These are phyloP conservation scores for Cnidoscolus chayamansa DNA, from an alignment of 441 rosid species.

Conservation along the genomic window DNA sequence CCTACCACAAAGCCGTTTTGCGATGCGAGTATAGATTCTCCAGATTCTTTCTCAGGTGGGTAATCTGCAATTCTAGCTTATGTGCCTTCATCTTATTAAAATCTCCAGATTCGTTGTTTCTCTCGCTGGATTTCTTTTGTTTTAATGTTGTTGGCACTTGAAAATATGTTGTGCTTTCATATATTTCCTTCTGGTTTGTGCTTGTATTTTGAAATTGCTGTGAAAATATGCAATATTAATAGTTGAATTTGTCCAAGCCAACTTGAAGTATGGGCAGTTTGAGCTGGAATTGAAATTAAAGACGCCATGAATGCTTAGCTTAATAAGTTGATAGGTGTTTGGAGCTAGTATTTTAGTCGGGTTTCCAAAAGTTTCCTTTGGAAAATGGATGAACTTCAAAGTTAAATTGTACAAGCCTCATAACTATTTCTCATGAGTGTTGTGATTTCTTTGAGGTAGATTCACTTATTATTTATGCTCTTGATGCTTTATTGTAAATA, in stretches of 20 bases:
- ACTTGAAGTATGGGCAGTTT: neutral
- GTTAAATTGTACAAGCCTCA: neutral
- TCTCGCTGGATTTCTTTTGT: neutral
- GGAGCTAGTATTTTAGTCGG: neutral
- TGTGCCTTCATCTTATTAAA: neutral
- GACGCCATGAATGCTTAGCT: neutral
- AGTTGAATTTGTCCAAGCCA: neutral
- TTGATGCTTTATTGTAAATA: neutral
- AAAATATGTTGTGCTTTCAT: neutral
- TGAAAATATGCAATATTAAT: neutral
- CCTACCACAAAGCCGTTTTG: slow-evolving; percentile 57
- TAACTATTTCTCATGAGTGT: neutral
- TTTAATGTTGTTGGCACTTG: neutral
- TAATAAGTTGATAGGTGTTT: too few relatives aligned
- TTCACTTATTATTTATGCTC: neutral
- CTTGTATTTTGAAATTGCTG: neutral
- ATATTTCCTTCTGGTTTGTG: neutral
- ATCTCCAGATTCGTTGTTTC: neutral
- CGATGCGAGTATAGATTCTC: slow-evolving; percentile 37
- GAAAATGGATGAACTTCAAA: neutral
- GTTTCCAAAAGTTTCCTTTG: neutral
- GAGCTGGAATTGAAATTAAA: neutral
- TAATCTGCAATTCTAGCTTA: neutral
- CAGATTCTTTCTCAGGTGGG: slow-evolving; percentile 50
- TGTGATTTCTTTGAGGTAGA: neutral